Evolutionary conservation across 352 stramenopile genomes (phyloP).

Genomic region (Phytophthora syringae): DNA sequence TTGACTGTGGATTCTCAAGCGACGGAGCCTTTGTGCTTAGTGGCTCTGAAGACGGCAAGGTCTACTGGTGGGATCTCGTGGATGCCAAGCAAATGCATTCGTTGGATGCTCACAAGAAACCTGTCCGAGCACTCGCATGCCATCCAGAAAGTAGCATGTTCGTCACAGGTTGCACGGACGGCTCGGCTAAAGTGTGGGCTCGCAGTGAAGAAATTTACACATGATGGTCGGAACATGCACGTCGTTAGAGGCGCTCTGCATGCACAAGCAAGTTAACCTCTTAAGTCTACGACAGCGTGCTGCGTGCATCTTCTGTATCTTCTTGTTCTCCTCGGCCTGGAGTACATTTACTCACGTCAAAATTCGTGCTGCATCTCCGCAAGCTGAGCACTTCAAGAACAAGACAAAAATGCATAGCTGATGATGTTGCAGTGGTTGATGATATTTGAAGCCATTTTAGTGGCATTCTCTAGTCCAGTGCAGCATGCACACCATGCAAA

Average conservation of each 20-base stretch:
- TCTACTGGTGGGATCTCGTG: slow-evolving; percentile 75
- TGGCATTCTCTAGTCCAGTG: slow-evolving; percentile 29
- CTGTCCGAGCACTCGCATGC: slow-evolving; percentile 63
- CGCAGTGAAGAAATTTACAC: slow-evolving; percentile 7
- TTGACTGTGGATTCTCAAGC: slow-evolving; percentile 69
- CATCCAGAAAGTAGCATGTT: slow-evolving; percentile 76
- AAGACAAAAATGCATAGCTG: neutral
- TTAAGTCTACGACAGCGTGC: slow-evolving; percentile 73
- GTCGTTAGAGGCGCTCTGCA: too few relatives aligned
- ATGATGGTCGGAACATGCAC: too few relatives aligned
- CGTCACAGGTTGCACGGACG: slow-evolving; percentile 65
- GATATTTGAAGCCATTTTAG: slow-evolving; percentile 25
- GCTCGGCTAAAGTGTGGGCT: slow-evolving; percentile 77
- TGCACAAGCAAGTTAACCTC: neutral
- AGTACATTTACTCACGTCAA: too few relatives aligned
- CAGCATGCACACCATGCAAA: slow-evolving; percentile 30
- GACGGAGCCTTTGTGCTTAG: slow-evolving; percentile 75
- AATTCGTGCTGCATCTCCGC: too few relatives aligned
- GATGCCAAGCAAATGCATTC: slow-evolving; percentile 36
- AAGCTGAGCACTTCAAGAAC: slow-evolving; percentile 3
- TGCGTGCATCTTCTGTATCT: slow-evolving; percentile 80
- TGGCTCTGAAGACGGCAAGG: slow-evolving; percentile 76
- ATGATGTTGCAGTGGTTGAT: slow-evolving; percentile 29
- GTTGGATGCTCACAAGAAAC: slow-evolving; percentile 67
- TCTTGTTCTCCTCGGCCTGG: slow-evolving; percentile 64